Evolutionary conservation across 2,329 filamentous ascomycete species (phyloP), one percentile per base, ranked within the genome.

Genomic region (Aureobasidium sp.): DNA sequence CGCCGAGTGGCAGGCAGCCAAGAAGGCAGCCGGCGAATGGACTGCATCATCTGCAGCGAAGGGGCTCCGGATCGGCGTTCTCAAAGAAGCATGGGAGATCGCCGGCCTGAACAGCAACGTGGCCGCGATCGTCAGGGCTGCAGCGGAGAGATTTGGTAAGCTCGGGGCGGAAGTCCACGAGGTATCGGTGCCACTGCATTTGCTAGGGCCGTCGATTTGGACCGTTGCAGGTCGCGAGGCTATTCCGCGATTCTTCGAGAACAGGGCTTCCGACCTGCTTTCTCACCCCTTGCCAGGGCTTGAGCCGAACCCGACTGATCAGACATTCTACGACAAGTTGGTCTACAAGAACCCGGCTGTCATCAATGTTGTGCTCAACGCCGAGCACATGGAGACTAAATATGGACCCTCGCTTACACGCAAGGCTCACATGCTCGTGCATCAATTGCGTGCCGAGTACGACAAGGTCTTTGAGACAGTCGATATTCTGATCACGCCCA

Each of bases 401-500:
- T 69, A 70, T 61, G 69, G 69, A 3, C 67, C 70, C 13, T 53
- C 65, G 6, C 68, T 75, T 9, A 73, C 77, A 37, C 75, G 74
- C 37, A 81, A 82, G 69, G 78, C 78, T 0, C 72, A 80, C 63
- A 74, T 75, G 46, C 77, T 80, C 61, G 76, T 77, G 0, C 75
- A 76, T 53, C 70, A 80, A 67, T 70, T 82, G 27, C 73, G 78
- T 2, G 77, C 74, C 5, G 78, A 77, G 3, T 82, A 82, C 66
- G 79, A 82, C 65, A 64, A 66, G 13, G 78, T 73, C 0, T 67
- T 82, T 8, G 68, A 70, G 27, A 67, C 74, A 0, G 71, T 77
- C n/a, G 80, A 83, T 65, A 74, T 82, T 5, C 69, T 83, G 10
- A 66, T 83, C 46, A 78, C 78, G 61, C 80, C 80, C 0, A 75